Percentiles rank a stretch among this genome's conserved stretches.
These are phyloP conservation scores for Emergomyces orientalis DNA, from an alignment of 2,329 filamentous ascomycete genomes.

Conservation along the genomic window DNA sequence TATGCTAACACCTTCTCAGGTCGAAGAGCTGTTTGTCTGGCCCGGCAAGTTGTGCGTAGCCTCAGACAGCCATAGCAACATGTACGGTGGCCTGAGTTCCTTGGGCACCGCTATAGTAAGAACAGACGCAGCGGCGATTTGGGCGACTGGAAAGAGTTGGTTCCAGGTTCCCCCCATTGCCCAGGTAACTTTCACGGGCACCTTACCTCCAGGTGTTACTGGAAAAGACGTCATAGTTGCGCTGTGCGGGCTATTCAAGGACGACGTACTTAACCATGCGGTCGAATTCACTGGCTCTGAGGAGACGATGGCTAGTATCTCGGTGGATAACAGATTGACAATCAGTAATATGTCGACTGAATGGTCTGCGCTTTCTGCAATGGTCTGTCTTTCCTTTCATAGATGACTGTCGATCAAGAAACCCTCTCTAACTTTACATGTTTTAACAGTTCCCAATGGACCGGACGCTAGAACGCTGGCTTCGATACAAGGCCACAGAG, in stretches of 20 bases:
- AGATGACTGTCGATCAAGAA: no score
- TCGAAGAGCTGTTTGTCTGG: constrained; percentile 78
- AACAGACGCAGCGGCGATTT: constrained; percentile 79
- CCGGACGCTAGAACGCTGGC: constrained; percentile 59
- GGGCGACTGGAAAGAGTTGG: constrained; percentile 75
- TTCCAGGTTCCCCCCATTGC: constrained; percentile 81
- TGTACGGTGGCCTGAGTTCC: constrained; percentile 71
- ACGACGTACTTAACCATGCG: constrained; percentile 82
- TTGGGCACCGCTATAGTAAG: constrained; percentile 74
- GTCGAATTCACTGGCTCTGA: constrained; percentile 80
- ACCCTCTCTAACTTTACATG: no score
- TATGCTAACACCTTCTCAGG: no score
- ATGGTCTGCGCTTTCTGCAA: constrained; percentile 60
- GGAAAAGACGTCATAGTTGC: constrained; percentile 93
- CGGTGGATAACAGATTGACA: constrained; percentile 63
- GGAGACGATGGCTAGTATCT: constrained; percentile 63
- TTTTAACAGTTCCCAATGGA: constrained; percentile 69
- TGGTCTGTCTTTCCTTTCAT: no score
- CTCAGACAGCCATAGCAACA: constrained; percentile 60
- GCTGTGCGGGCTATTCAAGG: constrained; percentile 74
- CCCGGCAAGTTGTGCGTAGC: constrained; percentile 76
- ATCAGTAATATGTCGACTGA: constrained; percentile 70
- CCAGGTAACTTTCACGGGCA: constrained; percentile 66
- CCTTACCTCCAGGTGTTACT: constrained; percentile 67
- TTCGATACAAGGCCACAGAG: constrained; percentile 64